A percentile compares a stretch with the other conserved stretches of the same genome.
These are phyloP conservation scores for Ophiostoma ips DNA, from an alignment of 2,329 filamentous ascomycete genomes.

Conservation along the genomic window DNA sequence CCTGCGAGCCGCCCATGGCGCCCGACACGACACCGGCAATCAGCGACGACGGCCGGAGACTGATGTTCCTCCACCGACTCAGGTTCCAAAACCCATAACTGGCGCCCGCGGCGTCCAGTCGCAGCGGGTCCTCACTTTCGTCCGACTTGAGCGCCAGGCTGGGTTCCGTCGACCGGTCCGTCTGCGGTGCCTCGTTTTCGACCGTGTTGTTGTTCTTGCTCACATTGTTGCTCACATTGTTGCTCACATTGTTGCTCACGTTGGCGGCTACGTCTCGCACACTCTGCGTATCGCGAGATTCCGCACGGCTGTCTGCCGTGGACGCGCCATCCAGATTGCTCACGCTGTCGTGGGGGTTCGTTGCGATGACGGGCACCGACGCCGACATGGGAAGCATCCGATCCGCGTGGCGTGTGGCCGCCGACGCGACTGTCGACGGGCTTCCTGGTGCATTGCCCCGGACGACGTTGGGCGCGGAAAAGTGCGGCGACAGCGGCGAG, in stretches of 20 bases:
- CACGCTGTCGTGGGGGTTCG: background rate
- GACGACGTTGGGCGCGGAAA: background rate
- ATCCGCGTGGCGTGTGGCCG: background rate
- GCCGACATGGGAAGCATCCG: background rate
- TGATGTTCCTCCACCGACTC: slow-evolving; percentile 35
- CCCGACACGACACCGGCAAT: background rate
- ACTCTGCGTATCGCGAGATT: background rate
- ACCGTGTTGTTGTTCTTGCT: slow-evolving; percentile 13
- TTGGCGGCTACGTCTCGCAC: too few species aligned
- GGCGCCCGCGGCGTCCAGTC: slow-evolving; percentile 25
- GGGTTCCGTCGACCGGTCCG: slow-evolving; percentile 23
- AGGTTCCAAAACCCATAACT: slow-evolving; percentile 44
- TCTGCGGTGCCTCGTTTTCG: slow-evolving; percentile 19
- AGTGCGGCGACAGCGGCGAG: slow-evolving; percentile 11
- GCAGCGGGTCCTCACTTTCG: slow-evolving; percentile 24
- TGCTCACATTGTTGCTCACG: background rate
- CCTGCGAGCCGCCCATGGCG: background rate
- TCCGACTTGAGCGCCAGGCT: slow-evolving; percentile 36
- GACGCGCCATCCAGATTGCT: background rate
- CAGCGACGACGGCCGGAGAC: slow-evolving; percentile 16
- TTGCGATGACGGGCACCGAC: background rate
- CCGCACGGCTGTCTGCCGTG: background rate
- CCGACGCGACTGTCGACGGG: slow-evolving; percentile 20
- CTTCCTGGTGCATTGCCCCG: slow-evolving; percentile 10
- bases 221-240: background rate